Base-by-base conservation (phyloP, 352 stramenopile species). In the Albugo candida region DNA sequence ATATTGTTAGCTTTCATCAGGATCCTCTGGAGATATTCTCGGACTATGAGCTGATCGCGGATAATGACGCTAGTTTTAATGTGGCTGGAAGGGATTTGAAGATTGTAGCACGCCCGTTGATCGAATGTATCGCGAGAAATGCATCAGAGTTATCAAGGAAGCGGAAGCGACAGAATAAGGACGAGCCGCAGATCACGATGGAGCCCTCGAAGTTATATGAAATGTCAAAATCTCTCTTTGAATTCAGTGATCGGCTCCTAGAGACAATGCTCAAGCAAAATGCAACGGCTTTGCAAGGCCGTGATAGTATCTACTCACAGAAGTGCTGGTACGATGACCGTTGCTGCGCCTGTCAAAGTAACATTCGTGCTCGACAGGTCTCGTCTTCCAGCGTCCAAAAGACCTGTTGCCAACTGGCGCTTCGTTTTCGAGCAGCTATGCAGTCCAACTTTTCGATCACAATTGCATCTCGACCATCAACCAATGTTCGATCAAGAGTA, bases 361-460 rank as follows among this genome's bases (percentile, higher is more conserved):
- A 41, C 45, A 56, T 14, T 45, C 52, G 1, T 55, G 21, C 11
- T 38, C 24, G 24, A 6, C 49, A 81, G 68, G 70, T 70, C 64
- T 41, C 65, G 65, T 5, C 56, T 82, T n/a, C 65, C 70, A 13
- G 52, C 55, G 14, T 69, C 64, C 40, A 68, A 63, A 51, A 76
- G 70, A 27, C 70, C 70, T 10, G 61, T 76, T 35, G 70, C 70
- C n/a, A 82, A 82, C 48, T 82, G 70, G 70, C 61, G 65, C 35
- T 80, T 82, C 47, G 67, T 80, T 34, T 48, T 82, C 8, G 70
- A 82, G 45, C 64, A 78, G 31, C 41, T 68, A 10, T 45, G 36
- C 8, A 3, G n/a, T n/a, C 39, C 39, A 16, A 21, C 24, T 44
- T 45, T 13, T 37, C 40, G 2, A 6, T 19, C 34, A 31, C 24